phyloP scores from a whole-genome alignment of 2,329 filamentous ascomycete species.

The Tolypocladium capitatum region DNA sequence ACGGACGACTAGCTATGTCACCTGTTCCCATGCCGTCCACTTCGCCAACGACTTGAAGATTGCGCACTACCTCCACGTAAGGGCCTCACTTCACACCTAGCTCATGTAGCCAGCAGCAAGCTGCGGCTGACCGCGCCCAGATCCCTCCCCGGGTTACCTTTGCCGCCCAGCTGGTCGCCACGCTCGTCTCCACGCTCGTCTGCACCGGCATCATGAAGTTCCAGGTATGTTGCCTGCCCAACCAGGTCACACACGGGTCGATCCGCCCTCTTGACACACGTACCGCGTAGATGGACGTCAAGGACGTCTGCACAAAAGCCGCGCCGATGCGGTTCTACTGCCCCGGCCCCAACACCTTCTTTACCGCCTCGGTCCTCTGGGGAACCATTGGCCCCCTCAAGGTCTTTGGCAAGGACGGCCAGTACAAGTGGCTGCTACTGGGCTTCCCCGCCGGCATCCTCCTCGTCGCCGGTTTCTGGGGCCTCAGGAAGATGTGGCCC shows the following conservation, averaged over 20 bases:
- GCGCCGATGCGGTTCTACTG: slow-evolving; percentile 24
- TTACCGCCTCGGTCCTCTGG: slow-evolving; percentile 26
- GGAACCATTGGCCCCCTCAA: slow-evolving; percentile 24
- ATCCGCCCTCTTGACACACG: not conserved
- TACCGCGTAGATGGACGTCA: slow-evolving; percentile 14
- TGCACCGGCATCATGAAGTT: slow-evolving; percentile 23
- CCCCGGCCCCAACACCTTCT: slow-evolving; percentile 24
- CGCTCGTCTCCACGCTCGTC: slow-evolving; percentile 19
- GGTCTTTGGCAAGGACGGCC: slow-evolving; percentile 21
- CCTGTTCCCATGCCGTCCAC: slow-evolving; percentile 20
- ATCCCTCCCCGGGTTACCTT: slow-evolving; percentile 23
- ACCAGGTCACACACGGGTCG: not conserved
- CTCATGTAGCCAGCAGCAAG: not conserved
- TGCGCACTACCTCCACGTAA: slow-evolving; percentile 30
- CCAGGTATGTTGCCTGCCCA: slow-evolving; percentile 11
- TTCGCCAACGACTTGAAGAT: slow-evolving; percentile 23
- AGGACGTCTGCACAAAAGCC: slow-evolving; percentile 21
- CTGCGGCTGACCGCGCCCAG: not conserved
- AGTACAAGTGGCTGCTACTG: slow-evolving; percentile 23
- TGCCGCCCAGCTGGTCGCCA: slow-evolving; percentile 20
- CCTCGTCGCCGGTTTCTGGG: slow-evolving; percentile 22
- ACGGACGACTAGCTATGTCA: slow-evolving; percentile 13
- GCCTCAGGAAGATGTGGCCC: slow-evolving; percentile 19
- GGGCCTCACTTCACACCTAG: not conserved
- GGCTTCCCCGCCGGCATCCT: slow-evolving; percentile 26